phyloP scores from a whole-genome alignment of 352 stramenopile species.

The Globisporangium radiosum region DNA sequence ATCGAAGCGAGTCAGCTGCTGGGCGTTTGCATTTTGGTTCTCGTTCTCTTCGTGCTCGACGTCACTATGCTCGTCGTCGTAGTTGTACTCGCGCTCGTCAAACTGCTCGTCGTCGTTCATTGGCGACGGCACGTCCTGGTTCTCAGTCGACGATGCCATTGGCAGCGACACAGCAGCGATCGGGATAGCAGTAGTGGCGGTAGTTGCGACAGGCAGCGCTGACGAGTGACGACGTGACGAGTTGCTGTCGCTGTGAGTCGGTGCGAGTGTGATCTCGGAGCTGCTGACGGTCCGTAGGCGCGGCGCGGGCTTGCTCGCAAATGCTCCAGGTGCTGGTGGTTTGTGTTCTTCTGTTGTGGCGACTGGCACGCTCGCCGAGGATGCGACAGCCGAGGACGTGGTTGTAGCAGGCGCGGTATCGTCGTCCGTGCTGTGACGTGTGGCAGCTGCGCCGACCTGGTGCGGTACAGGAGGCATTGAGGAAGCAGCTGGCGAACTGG shows the following conservation, averaged over 20 bases:
- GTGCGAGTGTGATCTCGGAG: not conserved
- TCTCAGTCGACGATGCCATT: not conserved
- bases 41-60: conserved; percentile 3
- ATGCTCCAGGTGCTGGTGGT: too few species aligned
- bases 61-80: not conserved
- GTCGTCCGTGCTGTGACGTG: too few species aligned
- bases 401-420: too few species aligned
- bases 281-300: not conserved
- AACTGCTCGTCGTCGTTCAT: conserved; percentile 2
- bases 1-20: not conserved
- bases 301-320: not conserved
- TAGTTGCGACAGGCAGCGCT: not conserved
- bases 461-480: too few species aligned
- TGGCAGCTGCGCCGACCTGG: too few species aligned
- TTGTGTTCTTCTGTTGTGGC: too few species aligned
- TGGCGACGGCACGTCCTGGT: not conserved
- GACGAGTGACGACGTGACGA: conserved; percentile 6
- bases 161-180: too few species aligned
- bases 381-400: too few species aligned
- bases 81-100: conserved; percentile 9
- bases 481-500: too few species aligned
- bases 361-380: too few species aligned
- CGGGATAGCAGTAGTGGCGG: not conserved
- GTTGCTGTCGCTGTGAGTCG: not conserved
- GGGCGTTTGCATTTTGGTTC: conserved; percentile 6